Evolutionary conservation across 2,329 filamentous ascomycete genomes (phyloP), one percentile per base, ranked within the genome.

Genomic region (Diaporthe australafricana): DNA sequence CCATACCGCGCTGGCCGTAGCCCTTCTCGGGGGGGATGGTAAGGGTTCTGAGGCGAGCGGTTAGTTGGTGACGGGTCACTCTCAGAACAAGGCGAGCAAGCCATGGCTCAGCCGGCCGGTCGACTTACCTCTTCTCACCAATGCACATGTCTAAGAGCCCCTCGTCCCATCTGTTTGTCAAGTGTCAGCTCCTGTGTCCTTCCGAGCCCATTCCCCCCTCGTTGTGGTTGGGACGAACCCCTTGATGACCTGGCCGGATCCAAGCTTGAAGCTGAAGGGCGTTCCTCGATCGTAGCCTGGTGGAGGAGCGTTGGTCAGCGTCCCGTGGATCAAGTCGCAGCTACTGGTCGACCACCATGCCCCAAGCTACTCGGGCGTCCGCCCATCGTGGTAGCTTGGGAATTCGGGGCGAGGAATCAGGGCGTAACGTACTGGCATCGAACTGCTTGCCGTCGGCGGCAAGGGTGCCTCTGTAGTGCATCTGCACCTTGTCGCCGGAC

Each of bases 71-170:
- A 32, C 16, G n/a, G 62, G 22, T 16, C 3, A 4, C 32, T 38
- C n/a, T 3, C 25, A 50, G 27, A 32, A 47, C 20, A 35, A 45
- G 48, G 48, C 45, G 52, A 40, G 47, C 56, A 47, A 42, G 16
- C 14, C 35, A 56, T 9, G n/a, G 30, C 14, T 20, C n/a, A n/a
- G n/a, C 30, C 14, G 17, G 32, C 8, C 12, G 48, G 52, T 53
- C 17, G 72, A 60, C 45, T 83, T 77, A 86, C 87, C 88, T 90
- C 87, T 95, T 96, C 87, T 98, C 96, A 74, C 96, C 96, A 77
- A 97, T 93, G 84, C 96, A 98, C 95, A 98, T 98, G 79, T 94
- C 94, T 68, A 96, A 78, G 48, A 98, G 88, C 63, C 96, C 96
- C 80, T 97, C 84, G 78, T 98, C 96, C 96, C 95, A 98, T 79